A percentile compares a stretch with the other conserved stretches of the same genome.
These are phyloP conservation scores for Ogataea allantospora DNA, from an alignment of 805 yeast species.

Conservation along the genomic window DNA sequence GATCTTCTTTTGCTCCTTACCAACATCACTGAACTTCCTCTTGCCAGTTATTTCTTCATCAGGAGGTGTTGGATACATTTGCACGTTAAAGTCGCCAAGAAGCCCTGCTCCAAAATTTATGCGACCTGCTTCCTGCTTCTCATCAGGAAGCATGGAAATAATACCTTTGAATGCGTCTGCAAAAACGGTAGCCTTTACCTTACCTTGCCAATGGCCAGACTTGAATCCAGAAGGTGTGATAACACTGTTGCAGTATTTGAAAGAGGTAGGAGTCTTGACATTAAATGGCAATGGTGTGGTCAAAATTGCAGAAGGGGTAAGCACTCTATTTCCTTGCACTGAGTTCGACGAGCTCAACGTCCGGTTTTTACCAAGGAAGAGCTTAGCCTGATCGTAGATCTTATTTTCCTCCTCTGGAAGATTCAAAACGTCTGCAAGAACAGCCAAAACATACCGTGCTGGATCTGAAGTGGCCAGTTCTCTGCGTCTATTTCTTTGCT, in stretches of 20 bases:
- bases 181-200: constrained; percentile 45
- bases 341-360: constrained; percentile 11
- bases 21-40: constrained; percentile 13
- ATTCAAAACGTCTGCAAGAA: constrained; percentile 49
- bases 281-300: constrained; percentile 38
- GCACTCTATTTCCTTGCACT: constrained; percentile 17
- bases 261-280: constrained; percentile 40
- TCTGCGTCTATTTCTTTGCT: constrained; percentile 43
- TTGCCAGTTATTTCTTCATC: constrained; percentile 25
- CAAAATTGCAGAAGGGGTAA: constrained; percentile 40
- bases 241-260: constrained; percentile 31
- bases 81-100: constrained; percentile 17
- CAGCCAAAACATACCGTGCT: constrained; percentile 47
- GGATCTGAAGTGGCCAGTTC: constrained; percentile 47
- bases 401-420: constrained; percentile 39
- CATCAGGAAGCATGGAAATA: constrained; percentile 28
- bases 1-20: constrained; percentile 17
- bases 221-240: constrained; percentile 18
- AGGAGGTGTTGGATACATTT: constrained; percentile 38
- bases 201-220: constrained; percentile 30
- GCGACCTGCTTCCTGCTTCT: constrained; percentile 10
- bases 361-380: constrained; percentile 12
- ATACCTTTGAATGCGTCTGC: constrained; percentile 47
- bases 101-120: constrained; percentile 7
- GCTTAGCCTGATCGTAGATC: constrained; percentile 25